Conservation (phyloP, 2,329 filamentous ascomycete species). For the Neoscytalidium dimidiatum region DNA sequence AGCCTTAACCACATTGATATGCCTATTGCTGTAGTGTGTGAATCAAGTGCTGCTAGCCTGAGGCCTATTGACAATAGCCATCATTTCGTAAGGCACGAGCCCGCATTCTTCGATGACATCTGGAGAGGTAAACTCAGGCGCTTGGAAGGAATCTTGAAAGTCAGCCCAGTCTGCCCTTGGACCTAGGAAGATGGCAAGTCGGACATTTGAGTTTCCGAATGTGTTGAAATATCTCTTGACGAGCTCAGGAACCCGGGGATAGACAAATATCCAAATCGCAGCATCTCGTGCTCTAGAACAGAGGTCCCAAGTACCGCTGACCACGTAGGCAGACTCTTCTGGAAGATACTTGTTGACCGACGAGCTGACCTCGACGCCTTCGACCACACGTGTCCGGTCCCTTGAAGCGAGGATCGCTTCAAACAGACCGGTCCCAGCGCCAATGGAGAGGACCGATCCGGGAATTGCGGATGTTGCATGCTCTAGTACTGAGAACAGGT, state of each 20-base stretch:
- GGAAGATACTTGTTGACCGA: conserved; percentile 47
- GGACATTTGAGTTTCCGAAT: conserved; percentile 32
- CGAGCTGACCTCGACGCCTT: conserved; percentile 52
- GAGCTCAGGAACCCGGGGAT: conserved; percentile 52
- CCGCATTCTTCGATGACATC: conserved; percentile 29
- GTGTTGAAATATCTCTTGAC: conserved; percentile 46
- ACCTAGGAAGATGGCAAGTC: conserved; percentile 45
- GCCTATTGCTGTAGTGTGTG: neutral
- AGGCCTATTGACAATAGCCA: conserved; percentile 28
- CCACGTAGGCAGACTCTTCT: conserved; percentile 42
- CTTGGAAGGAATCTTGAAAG: conserved; percentile 30
- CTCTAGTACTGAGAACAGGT: conserved; percentile 30
- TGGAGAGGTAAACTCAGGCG: conserved; percentile 23
- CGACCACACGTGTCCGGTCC: conserved; percentile 33
- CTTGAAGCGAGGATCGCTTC: conserved; percentile 44
- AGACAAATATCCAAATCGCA: conserved; percentile 54
- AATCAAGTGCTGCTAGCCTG: neutral
- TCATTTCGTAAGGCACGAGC: conserved; percentile 35
- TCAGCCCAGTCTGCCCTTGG: conserved; percentile 46
- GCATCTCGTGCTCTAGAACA: conserved; percentile 45
- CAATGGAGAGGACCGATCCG: conserved; percentile 44
- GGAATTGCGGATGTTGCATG: conserved; percentile 29
- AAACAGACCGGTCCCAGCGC: conserved; percentile 54
- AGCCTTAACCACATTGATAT: too few relatives aligned
- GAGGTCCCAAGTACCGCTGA: conserved; percentile 48